Conservation (phyloP, 805 yeast species). For the Kazachstania viticola region DNA sequence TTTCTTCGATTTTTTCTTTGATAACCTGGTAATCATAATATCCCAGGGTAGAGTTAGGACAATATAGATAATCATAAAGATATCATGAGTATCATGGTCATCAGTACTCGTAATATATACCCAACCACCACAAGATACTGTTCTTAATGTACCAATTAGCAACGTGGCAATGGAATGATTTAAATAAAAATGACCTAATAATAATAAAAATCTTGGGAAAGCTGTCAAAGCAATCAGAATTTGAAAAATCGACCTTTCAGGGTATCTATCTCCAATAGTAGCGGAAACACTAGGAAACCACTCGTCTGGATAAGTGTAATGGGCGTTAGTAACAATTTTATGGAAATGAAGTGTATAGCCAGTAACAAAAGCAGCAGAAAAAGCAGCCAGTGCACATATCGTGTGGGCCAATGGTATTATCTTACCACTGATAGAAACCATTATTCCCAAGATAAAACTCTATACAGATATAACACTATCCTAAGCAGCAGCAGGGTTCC, state of each 20-base stretch:
- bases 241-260: slow-evolving; percentile 89
- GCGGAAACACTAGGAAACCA: slow-evolving; percentile 99
- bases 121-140: slow-evolving; percentile 97
- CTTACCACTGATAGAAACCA: slow-evolving; percentile 45
- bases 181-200: slow-evolving; percentile 36
- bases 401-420: slow-evolving; percentile 65
- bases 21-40: slow-evolving; percentile 41
- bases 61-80: slow-evolving; percentile 87
- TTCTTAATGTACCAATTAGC: slow-evolving; percentile 66
- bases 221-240: slow-evolving; percentile 84
- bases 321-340: slow-evolving; percentile 80
- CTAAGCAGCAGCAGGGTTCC: no score
- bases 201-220: slow-evolving; percentile 74
- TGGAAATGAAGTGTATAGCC: slow-evolving; percentile 73
- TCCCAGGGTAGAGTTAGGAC: slow-evolving; percentile 91
- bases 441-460: no score
- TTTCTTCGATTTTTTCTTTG: slow-evolving; percentile 34
- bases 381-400: slow-evolving; percentile 60
- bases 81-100: slow-evolving; percentile 92
- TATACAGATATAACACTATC: no score
- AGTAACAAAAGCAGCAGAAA: slow-evolving; percentile 57
- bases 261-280: slow-evolving; percentile 92
- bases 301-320: slow-evolving; percentile 88
- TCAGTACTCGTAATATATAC: slow-evolving; percentile 94
- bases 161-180: slow-evolving; percentile 12